Base-by-base conservation (phyloP, 371 early-diverging fungal genomes). In the Mucor sp. region DNA sequence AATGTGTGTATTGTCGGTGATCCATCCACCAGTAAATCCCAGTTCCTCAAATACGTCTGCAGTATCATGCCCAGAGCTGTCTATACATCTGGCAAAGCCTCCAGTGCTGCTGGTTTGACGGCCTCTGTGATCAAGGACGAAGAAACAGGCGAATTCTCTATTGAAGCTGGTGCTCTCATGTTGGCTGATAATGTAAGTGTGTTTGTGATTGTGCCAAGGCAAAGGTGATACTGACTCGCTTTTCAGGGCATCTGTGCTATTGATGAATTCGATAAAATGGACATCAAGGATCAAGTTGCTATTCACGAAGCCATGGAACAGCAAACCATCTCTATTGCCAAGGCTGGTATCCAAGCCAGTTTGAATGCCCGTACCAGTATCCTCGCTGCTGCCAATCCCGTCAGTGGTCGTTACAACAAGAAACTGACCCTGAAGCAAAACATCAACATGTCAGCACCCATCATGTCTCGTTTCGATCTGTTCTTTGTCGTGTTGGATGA, bases 241-340 rank as follows among this genome's bases (percentile, higher is more conserved):
- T 47, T 25, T 30, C 75, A 94, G 92, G 99, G 99, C 59, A 95
- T 99, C 60, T 99, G 99, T 83, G 96, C 96, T 68, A 99, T 99
- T 71, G 99, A 99, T 80, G 99, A 99, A 81, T 99, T 99, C 79
- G 99, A 99, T 80, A 99, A 99, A 84, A 99, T 99, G 99, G 97
- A 99, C 69, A 76, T 95, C 33, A 85, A 85, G 68, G 99, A 99
- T 84, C 99, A 98, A 81, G 99, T 99, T n/a, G 97, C 99, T 53
- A 99, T 99, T 81, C 99, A 99, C 89, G 99, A 99, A 87, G 99
- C 99, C 17, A 99, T 99, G 99, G 99, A 99, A 81, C 99, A 99
- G 82, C 99, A 99, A 83, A 99, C 99, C 1, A 99, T 99, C 63
- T 94, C 95, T n/a, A 99, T 99, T 69, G 93, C 99, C 47, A 99